Percentiles rank a stretch among this genome's conserved stretches.
phyloP scores from a whole-genome alignment of 768 basidiomycete species.

The Collybia nuda region DNA sequence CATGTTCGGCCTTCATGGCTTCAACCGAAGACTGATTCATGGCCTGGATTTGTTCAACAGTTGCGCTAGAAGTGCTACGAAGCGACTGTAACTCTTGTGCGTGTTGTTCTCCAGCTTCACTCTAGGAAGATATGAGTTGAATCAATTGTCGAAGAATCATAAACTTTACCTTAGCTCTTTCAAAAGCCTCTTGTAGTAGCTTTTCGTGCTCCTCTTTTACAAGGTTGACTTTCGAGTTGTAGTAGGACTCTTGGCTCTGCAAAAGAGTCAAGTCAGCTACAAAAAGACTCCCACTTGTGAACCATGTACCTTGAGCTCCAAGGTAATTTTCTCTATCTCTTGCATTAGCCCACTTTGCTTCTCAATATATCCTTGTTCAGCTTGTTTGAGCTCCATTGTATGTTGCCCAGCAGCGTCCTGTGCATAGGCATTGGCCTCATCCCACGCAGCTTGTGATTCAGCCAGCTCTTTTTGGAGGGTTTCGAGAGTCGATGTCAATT shows the following conservation, averaged over 20 bases:
- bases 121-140: conserved; percentile 33
- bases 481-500: conserved; percentile 42
- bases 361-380: conserved; percentile 46
- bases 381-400: conserved; percentile 47
- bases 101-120: conserved; percentile 70
- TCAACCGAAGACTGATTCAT: conserved; percentile 63
- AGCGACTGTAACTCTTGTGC: conserved; percentile 69
- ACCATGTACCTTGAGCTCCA: conserved; percentile 64
- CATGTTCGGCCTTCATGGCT: conserved; percentile 63
- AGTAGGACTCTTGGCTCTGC: conserved; percentile 70
- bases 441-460: conserved; percentile 42
- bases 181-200: conserved; percentile 68
- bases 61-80: conserved; percentile 61
- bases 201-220: conserved; percentile 65
- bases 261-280: conserved; percentile 7
- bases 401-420: conserved; percentile 47
- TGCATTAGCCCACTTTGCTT: conserved; percentile 53
- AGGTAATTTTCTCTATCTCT: conserved; percentile 53
- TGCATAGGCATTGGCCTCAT: conserved; percentile 45
- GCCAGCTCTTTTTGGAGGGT: conserved; percentile 47
- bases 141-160: not conserved
- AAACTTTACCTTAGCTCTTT: conserved; percentile 68
- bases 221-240: conserved; percentile 62
- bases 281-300: not conserved
- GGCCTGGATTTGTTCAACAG: conserved; percentile 67